Percentiles rank a stretch among this genome's conserved stretches.
These are phyloP conservation scores for Tolypocladium inflatum DNA, from an alignment of 2,329 filamentous ascomycete genomes.

Conservation along the genomic window DNA sequence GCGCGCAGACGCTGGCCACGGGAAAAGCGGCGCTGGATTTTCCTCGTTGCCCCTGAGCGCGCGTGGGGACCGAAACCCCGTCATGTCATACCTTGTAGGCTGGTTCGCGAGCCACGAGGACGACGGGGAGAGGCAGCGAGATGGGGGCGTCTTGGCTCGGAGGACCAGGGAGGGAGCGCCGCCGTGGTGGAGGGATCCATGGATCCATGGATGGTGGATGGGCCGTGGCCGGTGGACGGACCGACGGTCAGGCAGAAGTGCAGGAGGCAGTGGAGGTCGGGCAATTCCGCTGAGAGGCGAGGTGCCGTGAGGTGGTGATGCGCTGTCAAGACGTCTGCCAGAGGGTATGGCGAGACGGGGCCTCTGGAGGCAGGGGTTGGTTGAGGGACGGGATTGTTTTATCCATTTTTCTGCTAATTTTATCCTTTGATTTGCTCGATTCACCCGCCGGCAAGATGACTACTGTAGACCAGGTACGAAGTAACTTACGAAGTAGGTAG, in stretches of 20 bases:
- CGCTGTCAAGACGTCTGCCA: conserved; percentile 37
- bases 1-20: conserved; percentile 19
- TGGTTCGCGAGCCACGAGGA: neutral
- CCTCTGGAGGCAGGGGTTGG: neutral
- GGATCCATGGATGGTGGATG: conserved; percentile 11
- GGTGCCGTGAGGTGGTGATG: conserved; percentile 26
- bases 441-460: neutral
- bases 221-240: conserved; percentile 1
- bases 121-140: neutral
- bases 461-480: too few relatives aligned
- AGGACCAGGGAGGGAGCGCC: neutral
- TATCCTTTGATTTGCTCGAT: neutral
- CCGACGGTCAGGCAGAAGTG: conserved; percentile 7
- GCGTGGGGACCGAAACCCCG: neutral
- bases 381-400: neutral
- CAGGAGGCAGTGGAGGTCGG: conserved; percentile 15
- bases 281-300: conserved; percentile 6
- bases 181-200: neutral
- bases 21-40: conserved; percentile 16
- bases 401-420: neutral
- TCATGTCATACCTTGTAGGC: neutral
- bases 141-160: conserved; percentile 2
- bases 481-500: too few relatives aligned
- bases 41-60: conserved; percentile 5
- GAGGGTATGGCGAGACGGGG: conserved; percentile 16